These are phyloP conservation scores for Cadophora sp. DNA, from an alignment of 2,329 filamentous ascomycete genomes.

Conservation along the genomic window DNA sequence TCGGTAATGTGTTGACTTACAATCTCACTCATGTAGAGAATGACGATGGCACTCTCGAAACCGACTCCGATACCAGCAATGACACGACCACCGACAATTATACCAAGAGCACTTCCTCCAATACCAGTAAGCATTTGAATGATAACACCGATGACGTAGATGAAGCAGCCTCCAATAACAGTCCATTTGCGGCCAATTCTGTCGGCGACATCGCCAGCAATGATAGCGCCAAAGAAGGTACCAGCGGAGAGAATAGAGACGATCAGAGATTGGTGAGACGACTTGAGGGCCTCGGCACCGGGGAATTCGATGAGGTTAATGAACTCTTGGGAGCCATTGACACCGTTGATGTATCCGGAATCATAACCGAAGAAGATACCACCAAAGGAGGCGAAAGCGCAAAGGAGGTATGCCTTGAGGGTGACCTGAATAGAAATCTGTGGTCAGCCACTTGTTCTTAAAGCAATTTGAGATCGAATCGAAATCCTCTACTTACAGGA, in stretches of 20 bases:
- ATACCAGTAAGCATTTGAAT: constrained; percentile 66
- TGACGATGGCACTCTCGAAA: constrained; percentile 81
- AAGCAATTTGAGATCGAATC: neutral
- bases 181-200: constrained; percentile 75
- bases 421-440: constrained; percentile 50
- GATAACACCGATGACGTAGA: constrained; percentile 71
- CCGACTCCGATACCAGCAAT: constrained; percentile 80
- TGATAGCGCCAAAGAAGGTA: constrained; percentile 82
- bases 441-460: neutral
- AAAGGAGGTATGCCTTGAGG: constrained; percentile 71
- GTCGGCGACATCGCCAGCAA: constrained; percentile 80
- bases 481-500: constrained; percentile 48
- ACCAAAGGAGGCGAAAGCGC: constrained; percentile 72
- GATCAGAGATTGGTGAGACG: constrained; percentile 61
- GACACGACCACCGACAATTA: constrained; percentile 77
- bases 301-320: constrained; percentile 32
- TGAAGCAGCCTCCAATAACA: constrained; percentile 65
- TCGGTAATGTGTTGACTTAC: constrained; percentile 27
- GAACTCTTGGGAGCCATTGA: constrained; percentile 56
- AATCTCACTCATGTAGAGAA: constrained; percentile 75
- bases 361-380: constrained; percentile 68
- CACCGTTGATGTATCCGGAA: constrained; percentile 76
- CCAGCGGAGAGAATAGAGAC: constrained; percentile 68
- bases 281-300: constrained; percentile 63
- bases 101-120: constrained; percentile 56